Percentiles rank a stretch among this genome's conserved stretches.
These are phyloP conservation scores for Cutaneotrichosporon dermatis DNA, from an alignment of 1,284 basidiomycete genomes.

Conservation along the genomic window DNA sequence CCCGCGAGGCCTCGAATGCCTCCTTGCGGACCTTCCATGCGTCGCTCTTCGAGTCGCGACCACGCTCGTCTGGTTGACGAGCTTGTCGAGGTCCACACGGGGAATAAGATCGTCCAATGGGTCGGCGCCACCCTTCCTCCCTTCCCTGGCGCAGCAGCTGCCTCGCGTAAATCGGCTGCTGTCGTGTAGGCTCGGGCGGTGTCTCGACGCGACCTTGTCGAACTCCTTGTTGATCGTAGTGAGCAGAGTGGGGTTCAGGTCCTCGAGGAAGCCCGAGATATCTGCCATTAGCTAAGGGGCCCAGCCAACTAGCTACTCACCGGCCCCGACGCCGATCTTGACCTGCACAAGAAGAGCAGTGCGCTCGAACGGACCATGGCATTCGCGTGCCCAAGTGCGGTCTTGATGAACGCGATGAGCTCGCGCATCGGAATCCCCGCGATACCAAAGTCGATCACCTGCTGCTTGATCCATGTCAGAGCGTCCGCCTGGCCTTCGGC, in stretches of 20 bases:
- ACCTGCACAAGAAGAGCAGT: constrained; percentile 84
- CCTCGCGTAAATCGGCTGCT: constrained; percentile 68
- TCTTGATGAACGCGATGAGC: constrained; percentile 87
- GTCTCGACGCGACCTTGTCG: constrained; percentile 79
- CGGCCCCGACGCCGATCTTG: constrained; percentile 82
- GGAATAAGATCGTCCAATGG: constrained; percentile 91
- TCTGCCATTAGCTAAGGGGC: constrained; percentile 52
- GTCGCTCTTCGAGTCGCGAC: constrained; percentile 76
- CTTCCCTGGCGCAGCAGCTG: constrained; percentile 41
- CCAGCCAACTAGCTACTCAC: constrained; percentile 53
- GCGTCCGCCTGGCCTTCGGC: constrained; percentile 95
- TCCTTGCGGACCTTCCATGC: constrained; percentile 98
- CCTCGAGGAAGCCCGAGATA: constrained; percentile 86
- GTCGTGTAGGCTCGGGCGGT: constrained; percentile 73
- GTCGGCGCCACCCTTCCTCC: constrained; percentile 55
- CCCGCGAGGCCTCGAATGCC: constrained; percentile 76
- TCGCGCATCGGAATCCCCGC: constrained; percentile 75
- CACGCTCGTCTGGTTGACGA: constrained; percentile 80
- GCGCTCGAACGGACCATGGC: constrained; percentile 89
- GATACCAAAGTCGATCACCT: constrained; percentile 89
- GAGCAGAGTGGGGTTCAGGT: constrained; percentile 90
- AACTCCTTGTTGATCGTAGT: constrained; percentile 88
- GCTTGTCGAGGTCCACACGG: constrained; percentile 82
- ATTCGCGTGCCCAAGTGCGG: constrained; percentile 85
- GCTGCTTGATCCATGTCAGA: constrained; percentile 80